phyloP scores from a whole-genome alignment of 352 stramenopile genomes.

The Aphanomyces invadans region DNA sequence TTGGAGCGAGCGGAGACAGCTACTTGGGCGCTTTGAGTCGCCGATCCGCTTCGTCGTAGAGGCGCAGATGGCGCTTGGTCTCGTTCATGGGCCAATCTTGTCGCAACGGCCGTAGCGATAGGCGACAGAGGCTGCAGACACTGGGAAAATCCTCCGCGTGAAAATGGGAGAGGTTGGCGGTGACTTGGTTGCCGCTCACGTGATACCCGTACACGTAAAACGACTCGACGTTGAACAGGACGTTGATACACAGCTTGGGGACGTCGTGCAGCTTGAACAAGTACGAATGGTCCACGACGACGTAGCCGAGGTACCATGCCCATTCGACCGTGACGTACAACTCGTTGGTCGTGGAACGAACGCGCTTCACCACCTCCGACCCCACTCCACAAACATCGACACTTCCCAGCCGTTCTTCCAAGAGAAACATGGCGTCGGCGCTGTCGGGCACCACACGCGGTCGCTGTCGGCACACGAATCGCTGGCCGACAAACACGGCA shows the following conservation, averaged over 20 bases:
- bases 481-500: not conserved
- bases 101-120: not conserved
- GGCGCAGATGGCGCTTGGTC: not conserved
- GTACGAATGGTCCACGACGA: not conserved
- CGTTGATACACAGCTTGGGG: not conserved
- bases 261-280: not conserved
- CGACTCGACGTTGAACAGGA: not conserved
- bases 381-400: not conserved
- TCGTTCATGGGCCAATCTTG: not conserved
- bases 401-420: not conserved
- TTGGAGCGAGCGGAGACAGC: no score
- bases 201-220: slow-evolving; percentile 5
- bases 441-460: not conserved
- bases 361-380: not conserved
- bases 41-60: not conserved
- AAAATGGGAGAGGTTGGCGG: not conserved
- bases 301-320: not conserved
- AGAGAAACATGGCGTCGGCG: not conserved
- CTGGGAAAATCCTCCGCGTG: not conserved
- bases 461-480: not conserved
- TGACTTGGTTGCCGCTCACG: not conserved
- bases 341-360: not conserved
- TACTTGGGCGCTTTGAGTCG: not conserved
- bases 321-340: not conserved
- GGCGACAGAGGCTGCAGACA: not conserved